phyloP scores from a whole-genome alignment of 176 grass and related monocot species.

The Aegilops speltoides region DNA sequence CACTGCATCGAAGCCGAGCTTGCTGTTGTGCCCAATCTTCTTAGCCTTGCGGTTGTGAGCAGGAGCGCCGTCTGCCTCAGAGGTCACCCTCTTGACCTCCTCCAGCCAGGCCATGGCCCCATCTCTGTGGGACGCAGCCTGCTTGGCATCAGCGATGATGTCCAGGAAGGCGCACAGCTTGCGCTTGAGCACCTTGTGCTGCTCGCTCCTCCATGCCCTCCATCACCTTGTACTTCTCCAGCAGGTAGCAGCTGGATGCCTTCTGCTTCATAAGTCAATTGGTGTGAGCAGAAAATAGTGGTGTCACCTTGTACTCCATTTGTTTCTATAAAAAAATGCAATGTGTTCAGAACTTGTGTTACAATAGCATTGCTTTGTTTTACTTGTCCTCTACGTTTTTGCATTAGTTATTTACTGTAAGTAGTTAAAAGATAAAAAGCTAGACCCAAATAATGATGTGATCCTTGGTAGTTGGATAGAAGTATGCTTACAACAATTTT shows the following conservation, averaged over 20 bases:
- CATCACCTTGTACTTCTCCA: background rate
- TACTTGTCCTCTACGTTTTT: too few relatives aligned
- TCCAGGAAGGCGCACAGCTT: background rate
- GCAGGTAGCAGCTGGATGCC: background rate
- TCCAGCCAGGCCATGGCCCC: background rate
- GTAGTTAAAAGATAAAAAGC: too few relatives aligned
- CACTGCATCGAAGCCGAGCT: background rate
- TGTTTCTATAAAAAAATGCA: too few relatives aligned
- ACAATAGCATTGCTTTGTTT: too few relatives aligned
- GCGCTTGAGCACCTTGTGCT: background rate
- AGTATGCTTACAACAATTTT: too few relatives aligned
- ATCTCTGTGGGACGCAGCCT: background rate
- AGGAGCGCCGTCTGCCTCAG: background rate
- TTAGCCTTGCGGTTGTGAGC: background rate
- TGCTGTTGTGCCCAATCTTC: background rate
- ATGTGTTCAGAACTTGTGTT: too few relatives aligned
- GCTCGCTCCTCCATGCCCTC: background rate
- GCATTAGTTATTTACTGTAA: too few relatives aligned
- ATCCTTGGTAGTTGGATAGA: too few relatives aligned
- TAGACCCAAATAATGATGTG: too few relatives aligned
- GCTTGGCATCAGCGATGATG: background rate
- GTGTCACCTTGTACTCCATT: too few relatives aligned
- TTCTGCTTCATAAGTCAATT: background rate
- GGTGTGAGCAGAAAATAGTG: too few relatives aligned
- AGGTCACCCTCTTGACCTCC: background rate